A percentile compares a stretch with the other conserved stretches of the same genome.
These are phyloP conservation scores for Rosa lucieae DNA, from an alignment of 306 rosid species.

Conservation along the genomic window DNA sequence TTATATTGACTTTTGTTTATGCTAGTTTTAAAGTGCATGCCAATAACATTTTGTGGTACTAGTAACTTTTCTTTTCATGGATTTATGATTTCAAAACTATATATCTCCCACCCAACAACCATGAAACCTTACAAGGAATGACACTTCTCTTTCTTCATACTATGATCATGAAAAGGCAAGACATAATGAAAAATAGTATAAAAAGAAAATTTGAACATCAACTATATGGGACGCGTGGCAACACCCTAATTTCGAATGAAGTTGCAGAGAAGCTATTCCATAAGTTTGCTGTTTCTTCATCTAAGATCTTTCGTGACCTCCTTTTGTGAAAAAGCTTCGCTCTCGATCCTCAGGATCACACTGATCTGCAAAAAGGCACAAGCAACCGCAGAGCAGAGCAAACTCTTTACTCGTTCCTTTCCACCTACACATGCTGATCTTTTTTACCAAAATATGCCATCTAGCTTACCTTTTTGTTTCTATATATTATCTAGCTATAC, in stretches of 20 bases:
- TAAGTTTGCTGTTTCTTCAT: slow-evolving; percentile 19
- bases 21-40: slow-evolving; percentile 32
- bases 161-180: not conserved
- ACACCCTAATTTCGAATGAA: slow-evolving; percentile 40
- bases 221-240: slow-evolving; percentile 55
- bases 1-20: slow-evolving; percentile 36
- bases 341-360: slow-evolving; percentile 29
- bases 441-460: not conserved
- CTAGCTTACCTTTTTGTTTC: not conserved
- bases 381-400: slow-evolving; percentile 22
- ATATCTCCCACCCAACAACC: slow-evolving; percentile 19
- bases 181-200: not conserved
- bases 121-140: not conserved
- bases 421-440: slow-evolving; percentile 23
- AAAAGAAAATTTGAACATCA: not conserved
- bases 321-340: slow-evolving; percentile 36
- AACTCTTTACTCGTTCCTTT: slow-evolving; percentile 18
- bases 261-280: slow-evolving; percentile 16
- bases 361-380: slow-evolving; percentile 28
- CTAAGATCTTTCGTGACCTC: slow-evolving; percentile 23
- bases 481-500: slow-evolving; percentile 1
- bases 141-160: not conserved
- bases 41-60: slow-evolving; percentile 18
- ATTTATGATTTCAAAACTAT: slow-evolving; percentile 19
- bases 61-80: not conserved